Conservation (phyloP, 352 stramenopile species). For the Phytopythium aichiense region DNA sequence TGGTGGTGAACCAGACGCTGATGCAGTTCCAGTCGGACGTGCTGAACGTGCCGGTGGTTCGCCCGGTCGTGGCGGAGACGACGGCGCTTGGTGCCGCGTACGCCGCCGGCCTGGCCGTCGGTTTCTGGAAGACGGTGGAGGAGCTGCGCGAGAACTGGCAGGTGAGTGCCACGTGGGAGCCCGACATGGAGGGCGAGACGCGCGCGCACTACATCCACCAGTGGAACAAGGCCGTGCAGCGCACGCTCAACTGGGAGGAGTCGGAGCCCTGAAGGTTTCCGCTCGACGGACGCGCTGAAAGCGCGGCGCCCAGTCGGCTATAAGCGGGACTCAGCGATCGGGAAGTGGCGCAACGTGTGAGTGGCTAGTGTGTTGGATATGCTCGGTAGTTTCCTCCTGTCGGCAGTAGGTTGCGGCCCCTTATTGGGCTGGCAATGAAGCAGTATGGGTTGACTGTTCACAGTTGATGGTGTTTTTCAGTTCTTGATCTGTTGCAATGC, state of each 20-base stretch:
- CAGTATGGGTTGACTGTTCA: neutral
- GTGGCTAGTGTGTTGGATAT: neutral
- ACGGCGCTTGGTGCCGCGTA: constrained; percentile 97
- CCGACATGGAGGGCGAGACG: constrained; percentile 58
- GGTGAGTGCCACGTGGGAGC: constrained; percentile 65
- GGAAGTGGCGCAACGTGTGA: constrained; percentile 1
- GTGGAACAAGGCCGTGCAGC: constrained; percentile 83
- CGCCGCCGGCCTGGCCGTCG: constrained; percentile 95
- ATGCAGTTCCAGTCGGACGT: constrained; percentile 99
- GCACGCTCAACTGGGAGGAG: constrained; percentile 84
- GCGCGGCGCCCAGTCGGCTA: constrained; percentile 3
- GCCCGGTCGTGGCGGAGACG: constrained; percentile 95
- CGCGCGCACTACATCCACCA: constrained; percentile 58
- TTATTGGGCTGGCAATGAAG: neutral
- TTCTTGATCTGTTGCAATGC: too few relatives aligned
- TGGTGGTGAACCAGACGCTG: constrained; percentile 95
- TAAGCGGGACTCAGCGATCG: constrained; percentile 1
- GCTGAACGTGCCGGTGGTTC: constrained; percentile 91
- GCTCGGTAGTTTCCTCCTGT: neutral
- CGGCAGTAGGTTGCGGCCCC: neutral
- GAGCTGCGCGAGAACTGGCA: constrained; percentile 85
- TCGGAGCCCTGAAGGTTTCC: constrained; percentile 11
- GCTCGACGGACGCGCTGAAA: neutral
- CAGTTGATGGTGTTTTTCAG: too few relatives aligned
- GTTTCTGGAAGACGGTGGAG: constrained; percentile 91